Evolutionary conservation across 2,329 filamentous ascomycete species (phyloP).

Genomic region (Microsporum canis): DNA sequence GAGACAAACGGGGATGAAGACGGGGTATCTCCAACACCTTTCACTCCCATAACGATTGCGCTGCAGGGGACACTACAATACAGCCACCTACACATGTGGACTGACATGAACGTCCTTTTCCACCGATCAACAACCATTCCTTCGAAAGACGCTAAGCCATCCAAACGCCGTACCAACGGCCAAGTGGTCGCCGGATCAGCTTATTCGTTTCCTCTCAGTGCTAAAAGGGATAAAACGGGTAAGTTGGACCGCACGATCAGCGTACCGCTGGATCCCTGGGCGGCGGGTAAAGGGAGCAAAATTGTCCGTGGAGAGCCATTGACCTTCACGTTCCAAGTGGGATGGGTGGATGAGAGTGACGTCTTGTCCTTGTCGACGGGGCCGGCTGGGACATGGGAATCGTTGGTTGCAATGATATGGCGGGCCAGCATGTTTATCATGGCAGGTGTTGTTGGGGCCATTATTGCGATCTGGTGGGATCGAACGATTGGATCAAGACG

Average conservation of each 20-base stretch:
- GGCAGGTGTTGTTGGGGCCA: conserved; percentile 27
- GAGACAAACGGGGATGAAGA: conserved; percentile 8
- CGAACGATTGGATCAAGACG: conserved; percentile 19
- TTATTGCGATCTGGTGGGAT: conserved; percentile 30
- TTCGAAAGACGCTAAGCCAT: conserved; percentile 8
- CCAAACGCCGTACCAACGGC: conserved; percentile 38
- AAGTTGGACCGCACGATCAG: conserved; percentile 38
- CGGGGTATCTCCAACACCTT: conserved; percentile 38
- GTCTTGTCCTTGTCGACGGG: conserved; percentile 26
- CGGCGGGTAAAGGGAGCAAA: conserved; percentile 43
- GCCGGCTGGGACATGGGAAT: neutral
- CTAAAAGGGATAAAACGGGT: conserved; percentile 13
- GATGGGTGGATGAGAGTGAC: conserved; percentile 51
- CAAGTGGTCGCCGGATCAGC: conserved; percentile 79
- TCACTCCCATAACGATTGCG: conserved; percentile 78
- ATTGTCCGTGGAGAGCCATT: conserved; percentile 81
- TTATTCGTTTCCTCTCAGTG: conserved; percentile 57
- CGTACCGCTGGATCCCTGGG: conserved; percentile 36
- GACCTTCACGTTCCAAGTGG: conserved; percentile 64
- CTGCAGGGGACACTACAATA: conserved; percentile 79
- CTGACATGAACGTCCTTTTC: conserved; percentile 77
- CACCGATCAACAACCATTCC: conserved; percentile 40
- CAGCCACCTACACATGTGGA: conserved; percentile 81
- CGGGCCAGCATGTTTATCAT: conserved; percentile 20
- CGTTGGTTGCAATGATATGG: conserved; percentile 14